Conservation (phyloP, 2,329 filamentous ascomycete species). For the Apiospora kogelbergensis region DNA sequence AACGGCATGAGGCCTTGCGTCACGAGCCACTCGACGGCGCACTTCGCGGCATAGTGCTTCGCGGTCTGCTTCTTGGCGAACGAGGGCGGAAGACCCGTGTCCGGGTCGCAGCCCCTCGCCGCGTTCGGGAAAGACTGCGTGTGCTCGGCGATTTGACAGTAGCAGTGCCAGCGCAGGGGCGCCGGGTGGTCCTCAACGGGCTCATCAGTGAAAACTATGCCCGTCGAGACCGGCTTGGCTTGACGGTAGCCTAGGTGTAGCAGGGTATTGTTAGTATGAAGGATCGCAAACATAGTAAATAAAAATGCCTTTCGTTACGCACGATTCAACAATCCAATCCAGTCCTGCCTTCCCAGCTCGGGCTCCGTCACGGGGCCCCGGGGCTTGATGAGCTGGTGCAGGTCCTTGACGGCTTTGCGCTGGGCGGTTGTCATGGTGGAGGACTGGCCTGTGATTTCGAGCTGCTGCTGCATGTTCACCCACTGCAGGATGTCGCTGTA, state of each 20-base stretch:
- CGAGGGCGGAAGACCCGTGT: conserved; percentile 26
- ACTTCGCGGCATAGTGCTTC: conserved; percentile 52
- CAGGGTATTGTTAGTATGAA: background rate
- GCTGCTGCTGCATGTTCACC: conserved; percentile 35
- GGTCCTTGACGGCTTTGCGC: conserved; percentile 38
- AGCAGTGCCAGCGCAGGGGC: conserved; percentile 24
- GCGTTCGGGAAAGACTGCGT: conserved; percentile 24
- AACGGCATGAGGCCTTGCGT: conserved; percentile 27
- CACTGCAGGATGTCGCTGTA: conserved; percentile 25
- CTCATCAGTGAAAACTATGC: conserved; percentile 24
- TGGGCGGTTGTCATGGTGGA: conserved; percentile 39
- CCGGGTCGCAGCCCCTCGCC: conserved; percentile 28
- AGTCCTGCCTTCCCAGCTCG: conserved; percentile 34
- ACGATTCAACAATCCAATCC: conserved; percentile 40
- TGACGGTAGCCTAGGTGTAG: conserved; percentile 19
- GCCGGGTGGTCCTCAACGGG: conserved; percentile 9
- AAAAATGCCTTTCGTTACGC: too few relatives aligned
- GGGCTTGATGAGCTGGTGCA: conserved; percentile 31
- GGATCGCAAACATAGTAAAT: background rate
- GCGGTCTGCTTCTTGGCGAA: conserved; percentile 54
- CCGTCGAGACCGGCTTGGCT: background rate
- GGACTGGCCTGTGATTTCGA: conserved; percentile 31
- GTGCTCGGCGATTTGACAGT: conserved; percentile 26
- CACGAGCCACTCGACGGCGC: conserved; percentile 43
- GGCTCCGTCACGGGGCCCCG: conserved; percentile 20